phyloP scores from a whole-genome alignment of 2,329 filamentous ascomycete species.

The Colletotrichum shisoi region DNA sequence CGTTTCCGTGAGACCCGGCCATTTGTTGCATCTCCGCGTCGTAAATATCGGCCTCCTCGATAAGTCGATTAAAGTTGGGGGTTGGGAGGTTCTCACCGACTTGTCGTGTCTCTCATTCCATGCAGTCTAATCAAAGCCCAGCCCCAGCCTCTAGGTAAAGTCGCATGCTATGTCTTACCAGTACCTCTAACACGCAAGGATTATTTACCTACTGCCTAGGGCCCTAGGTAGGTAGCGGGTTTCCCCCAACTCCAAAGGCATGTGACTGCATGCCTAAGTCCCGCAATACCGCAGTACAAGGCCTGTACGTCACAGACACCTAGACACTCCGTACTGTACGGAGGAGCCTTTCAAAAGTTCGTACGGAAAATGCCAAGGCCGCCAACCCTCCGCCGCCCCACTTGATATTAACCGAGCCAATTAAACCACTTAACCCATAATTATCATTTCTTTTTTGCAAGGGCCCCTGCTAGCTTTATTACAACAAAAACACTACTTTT shows the following conservation, averaged over 20 bases:
- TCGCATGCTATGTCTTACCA: constrained; percentile 1
- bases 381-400: too few relatives aligned
- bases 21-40: not conserved
- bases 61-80: constrained; percentile 2
- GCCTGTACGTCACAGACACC: not conserved
- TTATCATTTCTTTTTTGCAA: too few relatives aligned
- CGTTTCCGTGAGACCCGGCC: not conserved
- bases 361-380: too few relatives aligned
- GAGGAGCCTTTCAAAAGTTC: too few relatives aligned
- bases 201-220: not conserved
- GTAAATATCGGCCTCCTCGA: not conserved
- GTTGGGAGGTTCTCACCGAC: constrained; percentile 28
- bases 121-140: constrained; percentile 6
- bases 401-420: too few relatives aligned
- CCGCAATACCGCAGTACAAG: constrained; percentile 1
- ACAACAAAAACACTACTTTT: too few relatives aligned
- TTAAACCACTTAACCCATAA: too few relatives aligned
- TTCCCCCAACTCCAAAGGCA: not conserved
- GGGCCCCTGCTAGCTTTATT: too few relatives aligned
- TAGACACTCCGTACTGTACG: not conserved
- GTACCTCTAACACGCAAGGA: not conserved
- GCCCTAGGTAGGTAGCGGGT: too few relatives aligned
- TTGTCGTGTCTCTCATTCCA: constrained; percentile 15
- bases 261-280: constrained; percentile 15
- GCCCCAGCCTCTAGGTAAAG: constrained; percentile 2